Conservation (phyloP, 441 rosid species). For the Rhodomyrtus psidioides region DNA sequence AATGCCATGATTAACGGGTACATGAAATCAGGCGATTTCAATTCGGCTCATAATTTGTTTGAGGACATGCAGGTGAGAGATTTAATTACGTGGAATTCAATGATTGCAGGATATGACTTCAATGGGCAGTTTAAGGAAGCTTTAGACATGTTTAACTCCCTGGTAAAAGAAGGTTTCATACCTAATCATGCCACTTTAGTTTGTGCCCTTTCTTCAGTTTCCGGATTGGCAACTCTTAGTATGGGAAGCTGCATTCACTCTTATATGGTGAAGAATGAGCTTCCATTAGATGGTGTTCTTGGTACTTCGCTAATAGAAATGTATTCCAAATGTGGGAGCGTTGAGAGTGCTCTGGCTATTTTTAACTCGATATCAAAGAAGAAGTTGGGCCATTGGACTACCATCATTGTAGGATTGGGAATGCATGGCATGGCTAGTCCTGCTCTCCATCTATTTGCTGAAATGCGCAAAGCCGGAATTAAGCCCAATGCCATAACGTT, state of each 20-base stretch:
- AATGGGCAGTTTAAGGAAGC: constrained; percentile 33
- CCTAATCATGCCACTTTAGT: constrained; percentile 35
- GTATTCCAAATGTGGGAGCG: constrained; percentile 49
- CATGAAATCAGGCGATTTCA: constrained; percentile 31
- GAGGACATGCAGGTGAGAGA: constrained; percentile 22
- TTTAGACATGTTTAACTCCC: constrained; percentile 19
- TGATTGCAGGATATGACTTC: constrained; percentile 36
- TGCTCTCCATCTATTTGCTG: constrained; percentile 24
- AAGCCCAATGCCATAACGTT: constrained; percentile 33
- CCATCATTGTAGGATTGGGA: constrained; percentile 38
- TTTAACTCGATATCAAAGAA: constrained; percentile 22
- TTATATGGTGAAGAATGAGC: constrained; percentile 27
- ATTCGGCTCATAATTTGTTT: constrained; percentile 25
- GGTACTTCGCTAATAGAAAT: constrained; percentile 45
- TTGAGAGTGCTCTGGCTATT: constrained; percentile 23
- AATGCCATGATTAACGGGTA: constrained; percentile 42
- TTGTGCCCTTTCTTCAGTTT: constrained; percentile 32
- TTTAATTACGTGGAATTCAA: constrained; percentile 41
- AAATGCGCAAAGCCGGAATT: constrained; percentile 25
- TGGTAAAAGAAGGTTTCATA: constrained; percentile 19
- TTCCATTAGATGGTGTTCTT: constrained; percentile 22
- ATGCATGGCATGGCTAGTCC: constrained; percentile 36
- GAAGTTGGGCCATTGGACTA: constrained; percentile 53
- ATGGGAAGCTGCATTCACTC: constrained; percentile 43
- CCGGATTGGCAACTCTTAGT: constrained; percentile 33